A percentile compares a stretch with the other conserved stretches of the same genome.
Evolutionary conservation across 352 stramenopile genomes (phyloP).

Genomic region (Phytopythium mirpurense): DNA sequence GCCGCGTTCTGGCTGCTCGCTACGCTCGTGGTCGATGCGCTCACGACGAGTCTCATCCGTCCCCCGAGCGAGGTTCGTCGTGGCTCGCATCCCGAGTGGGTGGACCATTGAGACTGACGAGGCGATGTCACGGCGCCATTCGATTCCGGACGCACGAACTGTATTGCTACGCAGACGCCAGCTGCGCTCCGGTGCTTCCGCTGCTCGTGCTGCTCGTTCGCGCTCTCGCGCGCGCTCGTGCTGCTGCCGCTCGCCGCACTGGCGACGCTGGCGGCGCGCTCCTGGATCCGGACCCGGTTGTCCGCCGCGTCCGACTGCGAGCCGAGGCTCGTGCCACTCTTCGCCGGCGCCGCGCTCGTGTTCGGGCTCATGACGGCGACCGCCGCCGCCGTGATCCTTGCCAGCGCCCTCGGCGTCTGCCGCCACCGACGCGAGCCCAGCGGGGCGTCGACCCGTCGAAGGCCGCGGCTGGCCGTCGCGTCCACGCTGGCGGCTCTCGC

Average conservation of each 20-base stretch:
- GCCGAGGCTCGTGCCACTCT: constrained; percentile 13
- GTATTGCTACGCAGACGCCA: constrained; percentile 14
- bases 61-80: constrained; percentile 1
- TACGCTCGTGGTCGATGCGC: background rate
- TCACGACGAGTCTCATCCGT: background rate
- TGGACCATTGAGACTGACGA: too few relatives aligned
- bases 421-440: too few relatives aligned
- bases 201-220: constrained; percentile 46
- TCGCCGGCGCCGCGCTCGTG: constrained; percentile 16
- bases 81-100: too few relatives aligned
- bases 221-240: constrained; percentile 27
- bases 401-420: background rate
- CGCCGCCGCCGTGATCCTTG: constrained; percentile 9
- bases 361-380: constrained; percentile 19
- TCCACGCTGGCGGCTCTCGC: constrained; percentile 9
- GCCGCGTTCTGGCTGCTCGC: constrained; percentile 1
- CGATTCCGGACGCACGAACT: too few relatives aligned
- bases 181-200: constrained; percentile 36
- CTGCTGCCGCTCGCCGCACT: constrained; percentile 24
- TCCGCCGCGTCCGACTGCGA: constrained; percentile 1
- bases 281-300: constrained; percentile 20
- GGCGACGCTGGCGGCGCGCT: constrained; percentile 11
- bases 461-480: background rate
- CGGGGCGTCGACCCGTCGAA: background rate
- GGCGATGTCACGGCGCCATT: too few relatives aligned